These are phyloP conservation scores for Nannochloropsis salina DNA, from an alignment of 108 stramenopile species.

Conservation along the genomic window DNA sequence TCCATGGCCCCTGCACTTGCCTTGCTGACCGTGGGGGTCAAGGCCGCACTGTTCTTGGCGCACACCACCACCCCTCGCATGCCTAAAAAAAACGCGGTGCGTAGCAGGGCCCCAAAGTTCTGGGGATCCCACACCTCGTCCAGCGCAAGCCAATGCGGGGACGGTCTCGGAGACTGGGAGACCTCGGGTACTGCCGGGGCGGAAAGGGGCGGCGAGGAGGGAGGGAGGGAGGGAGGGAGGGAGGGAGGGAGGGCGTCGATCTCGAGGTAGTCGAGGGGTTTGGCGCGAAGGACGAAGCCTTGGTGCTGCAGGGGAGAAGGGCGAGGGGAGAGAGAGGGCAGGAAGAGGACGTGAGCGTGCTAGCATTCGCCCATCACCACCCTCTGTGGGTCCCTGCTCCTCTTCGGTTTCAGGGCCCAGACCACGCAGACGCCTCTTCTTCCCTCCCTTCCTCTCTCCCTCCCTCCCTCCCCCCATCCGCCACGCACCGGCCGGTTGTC, in stretches of 20 bases:
- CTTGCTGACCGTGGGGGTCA: slow-evolving; percentile 51
- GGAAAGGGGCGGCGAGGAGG: background rate
- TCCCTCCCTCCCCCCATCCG: background rate
- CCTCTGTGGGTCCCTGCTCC: too few relatives aligned
- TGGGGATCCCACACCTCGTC: slow-evolving; percentile 55
- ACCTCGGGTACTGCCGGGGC: background rate
- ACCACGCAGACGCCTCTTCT: too few relatives aligned
- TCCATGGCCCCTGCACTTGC: slow-evolving; percentile 52
- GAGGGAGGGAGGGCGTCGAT: slow-evolving; percentile 13
- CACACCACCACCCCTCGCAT: slow-evolving; percentile 45
- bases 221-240: background rate
- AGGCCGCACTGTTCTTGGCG: slow-evolving; percentile 50
- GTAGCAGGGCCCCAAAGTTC: slow-evolving; percentile 53
- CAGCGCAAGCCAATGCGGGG: slow-evolving; percentile 41
- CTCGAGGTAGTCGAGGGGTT: slow-evolving; percentile 36
- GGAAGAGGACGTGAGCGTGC: background rate
- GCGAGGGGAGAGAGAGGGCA: background rate
- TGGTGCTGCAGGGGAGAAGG: slow-evolving; percentile 34
- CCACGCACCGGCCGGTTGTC: slow-evolving; percentile 42
- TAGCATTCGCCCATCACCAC: too few relatives aligned
- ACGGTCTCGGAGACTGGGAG: background rate
- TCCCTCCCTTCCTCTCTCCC: background rate
- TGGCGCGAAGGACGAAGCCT: slow-evolving; percentile 51
- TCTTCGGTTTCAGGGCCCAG: too few relatives aligned
- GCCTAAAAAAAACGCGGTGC: slow-evolving; percentile 49